phyloP scores from a whole-genome alignment of 2,329 filamentous ascomycete species.

The Pyrenophora seminiperda region DNA sequence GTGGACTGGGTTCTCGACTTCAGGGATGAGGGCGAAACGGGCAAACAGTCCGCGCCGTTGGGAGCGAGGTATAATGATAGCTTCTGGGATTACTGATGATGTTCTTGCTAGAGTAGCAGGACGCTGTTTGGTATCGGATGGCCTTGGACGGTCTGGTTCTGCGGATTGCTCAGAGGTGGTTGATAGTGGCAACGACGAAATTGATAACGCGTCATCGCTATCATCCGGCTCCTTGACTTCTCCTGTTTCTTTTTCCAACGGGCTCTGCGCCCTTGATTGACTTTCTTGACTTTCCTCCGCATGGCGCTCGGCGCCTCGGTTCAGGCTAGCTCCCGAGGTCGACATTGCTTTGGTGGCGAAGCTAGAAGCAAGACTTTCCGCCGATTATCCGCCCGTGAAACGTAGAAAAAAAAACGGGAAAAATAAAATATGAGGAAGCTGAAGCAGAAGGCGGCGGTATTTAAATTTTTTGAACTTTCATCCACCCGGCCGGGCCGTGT shows the following conservation, averaged over 20 bases:
- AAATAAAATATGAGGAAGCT: background rate
- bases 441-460: too few species aligned
- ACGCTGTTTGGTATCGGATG: conserved; percentile 5
- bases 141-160: conserved; percentile 5
- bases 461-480: too few species aligned
- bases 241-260: conserved; percentile 12
- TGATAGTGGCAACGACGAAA: conserved; percentile 31
- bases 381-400: background rate
- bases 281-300: background rate
- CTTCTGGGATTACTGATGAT: conserved; percentile 45
- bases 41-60: conserved; percentile 75
- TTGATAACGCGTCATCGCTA: conserved; percentile 27
- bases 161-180: conserved; percentile 26
- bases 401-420: background rate
- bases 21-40: conserved; percentile 72
- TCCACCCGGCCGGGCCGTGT: too few species aligned
- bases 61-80: conserved; percentile 56
- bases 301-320: conserved; percentile 3
- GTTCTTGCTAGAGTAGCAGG: conserved; percentile 34
- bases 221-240: conserved; percentile 1
- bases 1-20: conserved; percentile 76
- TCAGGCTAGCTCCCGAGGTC: background rate
- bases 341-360: conserved; percentile 3
- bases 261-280: background rate
- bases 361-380: conserved; percentile 1